phyloP scores from a whole-genome alignment of 2,329 filamentous ascomycete genomes.

The Periconia digitata region DNA sequence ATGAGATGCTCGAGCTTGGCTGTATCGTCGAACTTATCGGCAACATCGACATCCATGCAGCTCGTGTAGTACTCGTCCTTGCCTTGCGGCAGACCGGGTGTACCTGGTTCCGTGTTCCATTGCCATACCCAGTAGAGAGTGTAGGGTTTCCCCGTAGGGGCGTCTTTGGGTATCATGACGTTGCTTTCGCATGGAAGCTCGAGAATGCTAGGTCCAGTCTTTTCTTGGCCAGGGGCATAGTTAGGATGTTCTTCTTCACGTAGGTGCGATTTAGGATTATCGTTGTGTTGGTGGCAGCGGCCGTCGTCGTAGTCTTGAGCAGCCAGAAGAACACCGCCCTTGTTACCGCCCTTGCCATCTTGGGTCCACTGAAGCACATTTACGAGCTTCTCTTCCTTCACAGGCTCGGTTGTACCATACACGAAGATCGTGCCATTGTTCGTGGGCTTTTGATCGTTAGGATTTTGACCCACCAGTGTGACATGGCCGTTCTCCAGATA shows the following conservation, averaged over 20 bases:
- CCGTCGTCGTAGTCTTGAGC: slow-evolving; percentile 86
- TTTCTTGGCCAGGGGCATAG: slow-evolving; percentile 52
- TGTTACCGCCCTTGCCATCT: slow-evolving; percentile 79
- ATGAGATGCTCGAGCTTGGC: slow-evolving; percentile 24
- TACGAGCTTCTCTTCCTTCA: slow-evolving; percentile 58
- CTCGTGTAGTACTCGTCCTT: slow-evolving; percentile 62
- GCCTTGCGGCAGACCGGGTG: slow-evolving; percentile 45
- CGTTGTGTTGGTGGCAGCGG: slow-evolving; percentile 81
- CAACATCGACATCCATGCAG: slow-evolving; percentile 58
- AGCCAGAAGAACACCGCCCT: slow-evolving; percentile 72
- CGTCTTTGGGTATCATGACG: slow-evolving; percentile 70
- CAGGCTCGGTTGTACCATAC: slow-evolving; percentile 52
- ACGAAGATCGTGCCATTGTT: slow-evolving; percentile 51
- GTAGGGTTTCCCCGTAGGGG: slow-evolving; percentile 65
- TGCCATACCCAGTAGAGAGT: slow-evolving; percentile 98
- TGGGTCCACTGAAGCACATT: slow-evolving; percentile 78
- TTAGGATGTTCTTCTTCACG: slow-evolving; percentile 63
- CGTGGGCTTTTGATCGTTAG: slow-evolving; percentile 45
- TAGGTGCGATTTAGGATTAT: slow-evolving; percentile 55
- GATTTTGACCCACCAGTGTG: slow-evolving; percentile 41
- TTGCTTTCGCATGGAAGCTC: slow-evolving; percentile 81
- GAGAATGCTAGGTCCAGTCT: slow-evolving; percentile 36
- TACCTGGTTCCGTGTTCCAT: slow-evolving; percentile 58
- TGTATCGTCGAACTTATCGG: slow-evolving; percentile 20
- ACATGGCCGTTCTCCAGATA: slow-evolving; percentile 57